These are phyloP conservation scores for Alectoria sarmentosa DNA, from an alignment of 495 filamentous ascomycete genomes.

Conservation along the genomic window DNA sequence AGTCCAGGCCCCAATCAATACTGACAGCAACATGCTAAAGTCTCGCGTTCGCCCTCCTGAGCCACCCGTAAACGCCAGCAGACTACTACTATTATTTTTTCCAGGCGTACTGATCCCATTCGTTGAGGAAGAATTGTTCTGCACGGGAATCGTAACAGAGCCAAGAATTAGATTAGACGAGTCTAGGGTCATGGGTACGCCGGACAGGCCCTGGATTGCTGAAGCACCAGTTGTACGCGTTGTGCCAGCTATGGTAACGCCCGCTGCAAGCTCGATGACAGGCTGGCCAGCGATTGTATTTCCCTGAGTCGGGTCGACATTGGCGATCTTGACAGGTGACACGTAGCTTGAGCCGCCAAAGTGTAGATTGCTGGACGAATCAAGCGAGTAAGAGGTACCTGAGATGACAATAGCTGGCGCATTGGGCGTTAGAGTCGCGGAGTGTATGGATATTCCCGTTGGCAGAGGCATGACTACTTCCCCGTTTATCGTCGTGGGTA, in stretches of 20 bases:
- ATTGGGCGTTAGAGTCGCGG: not conserved
- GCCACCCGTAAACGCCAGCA: too few species aligned
- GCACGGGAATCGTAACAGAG: not conserved
- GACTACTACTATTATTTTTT: too few species aligned
- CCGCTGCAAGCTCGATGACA: not conserved
- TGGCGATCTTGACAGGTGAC: not conserved
- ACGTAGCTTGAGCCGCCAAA: not conserved
- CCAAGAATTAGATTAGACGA: not conserved
- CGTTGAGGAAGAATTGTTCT: too few species aligned
- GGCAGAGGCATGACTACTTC: not conserved
- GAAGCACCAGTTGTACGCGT: not conserved
- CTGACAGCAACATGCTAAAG: too few species aligned
- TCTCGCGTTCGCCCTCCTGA: too few species aligned
- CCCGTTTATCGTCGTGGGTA: not conserved
- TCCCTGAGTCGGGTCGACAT: not conserved
- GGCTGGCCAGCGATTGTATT: not conserved
- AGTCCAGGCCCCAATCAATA: too few species aligned
- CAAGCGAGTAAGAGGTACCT: conserved; percentile 1
- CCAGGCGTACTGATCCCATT: too few species aligned
- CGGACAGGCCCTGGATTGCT: not conserved
- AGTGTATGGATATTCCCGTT: not conserved
- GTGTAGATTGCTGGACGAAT: not conserved
- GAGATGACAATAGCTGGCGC: not conserved
- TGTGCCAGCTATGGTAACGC: not conserved
- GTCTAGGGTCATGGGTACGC: not conserved